These are phyloP conservation scores for Crataegus laevigata DNA, from an alignment of 306 rosid species.

Conservation along the genomic window DNA sequence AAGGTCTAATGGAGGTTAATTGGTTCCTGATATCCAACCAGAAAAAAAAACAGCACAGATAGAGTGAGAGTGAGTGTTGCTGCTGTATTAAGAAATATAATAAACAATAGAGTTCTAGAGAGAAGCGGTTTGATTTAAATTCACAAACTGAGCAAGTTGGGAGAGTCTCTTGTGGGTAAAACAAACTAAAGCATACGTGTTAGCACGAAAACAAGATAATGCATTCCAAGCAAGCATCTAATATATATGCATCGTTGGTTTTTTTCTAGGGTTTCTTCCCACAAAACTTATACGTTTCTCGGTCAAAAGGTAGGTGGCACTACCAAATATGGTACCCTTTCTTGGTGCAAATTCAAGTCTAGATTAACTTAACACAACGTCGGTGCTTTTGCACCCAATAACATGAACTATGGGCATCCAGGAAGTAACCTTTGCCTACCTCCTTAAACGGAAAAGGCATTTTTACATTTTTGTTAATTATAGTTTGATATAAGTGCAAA, in stretches of 20 bases:
- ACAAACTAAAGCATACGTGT: constrained; percentile 23
- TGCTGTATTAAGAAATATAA: constrained; percentile 19
- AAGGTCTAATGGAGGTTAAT: constrained; percentile 15
- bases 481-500: background rate
- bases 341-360: constrained; percentile 29
- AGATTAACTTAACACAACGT: constrained; percentile 15
- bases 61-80: background rate
- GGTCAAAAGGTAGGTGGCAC: constrained; percentile 18
- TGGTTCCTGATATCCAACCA: constrained; percentile 33
- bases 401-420: constrained; percentile 28
- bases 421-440: constrained; percentile 23
- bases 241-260: background rate
- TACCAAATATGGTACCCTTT: constrained; percentile 18
- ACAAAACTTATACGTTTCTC: background rate
- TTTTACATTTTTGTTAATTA: too few species aligned
- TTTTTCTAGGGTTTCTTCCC: background rate
- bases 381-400: constrained; percentile 38
- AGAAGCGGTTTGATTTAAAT: constrained; percentile 3
- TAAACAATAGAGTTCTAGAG: constrained; percentile 16
- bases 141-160: constrained; percentile 2
- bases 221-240: constrained; percentile 23
- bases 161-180: constrained; percentile 31
- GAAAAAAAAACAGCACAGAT: constrained; percentile 19
- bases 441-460: background rate
- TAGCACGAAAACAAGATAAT: constrained; percentile 14